Evolutionary conservation across 1,284 basidiomycete genomes (phyloP).

Genomic region (Irpex lacteus): DNA sequence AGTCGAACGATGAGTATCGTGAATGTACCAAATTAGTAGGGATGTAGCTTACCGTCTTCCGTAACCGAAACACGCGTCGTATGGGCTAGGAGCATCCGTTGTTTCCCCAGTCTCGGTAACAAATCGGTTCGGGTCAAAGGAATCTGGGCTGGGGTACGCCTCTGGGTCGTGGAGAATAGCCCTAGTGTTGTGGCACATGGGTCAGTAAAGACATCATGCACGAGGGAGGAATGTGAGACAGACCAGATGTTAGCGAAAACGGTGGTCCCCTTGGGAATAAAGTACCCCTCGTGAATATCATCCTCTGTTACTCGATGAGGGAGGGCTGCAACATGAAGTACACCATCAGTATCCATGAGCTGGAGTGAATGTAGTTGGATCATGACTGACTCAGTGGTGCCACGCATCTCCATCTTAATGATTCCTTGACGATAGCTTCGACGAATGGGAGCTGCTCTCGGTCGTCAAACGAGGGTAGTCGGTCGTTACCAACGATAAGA

Average conservation of each 20-base stretch:
- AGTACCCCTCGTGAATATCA: slow-evolving; percentile 24
- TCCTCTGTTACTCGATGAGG: slow-evolving; percentile 21
- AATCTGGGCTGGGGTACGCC: not conserved
- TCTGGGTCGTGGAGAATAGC: slow-evolving; percentile 4
- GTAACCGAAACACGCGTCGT: slow-evolving; percentile 5
- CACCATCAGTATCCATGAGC: not conserved
- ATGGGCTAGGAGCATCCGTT: not conserved
- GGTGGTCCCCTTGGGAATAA: slow-evolving; percentile 22
- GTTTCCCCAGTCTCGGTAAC: not conserved
- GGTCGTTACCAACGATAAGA: slow-evolving; percentile 24
- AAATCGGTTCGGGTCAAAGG: slow-evolving; percentile 5
- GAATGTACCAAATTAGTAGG: not conserved
- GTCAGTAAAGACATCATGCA: not conserved
- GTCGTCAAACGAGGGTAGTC: slow-evolving; percentile 33
- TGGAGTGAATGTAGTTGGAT: not conserved
- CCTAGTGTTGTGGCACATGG: not conserved
- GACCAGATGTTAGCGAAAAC: slow-evolving; percentile 15
- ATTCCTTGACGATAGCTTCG: slow-evolving; percentile 31
- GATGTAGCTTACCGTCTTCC: not conserved
- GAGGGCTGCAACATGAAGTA: slow-evolving; percentile 11
- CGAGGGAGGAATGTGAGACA: not conserved
- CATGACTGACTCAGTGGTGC: slow-evolving; percentile 18
- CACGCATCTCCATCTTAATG: slow-evolving; percentile 32
- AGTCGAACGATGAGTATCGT: not conserved
- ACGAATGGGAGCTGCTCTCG: slow-evolving; percentile 29